Percentiles rank a stretch among this genome's conserved stretches.
Conservation (phyloP, 495 filamentous ascomycete genomes). For the Acidomyces sp. region DNA sequence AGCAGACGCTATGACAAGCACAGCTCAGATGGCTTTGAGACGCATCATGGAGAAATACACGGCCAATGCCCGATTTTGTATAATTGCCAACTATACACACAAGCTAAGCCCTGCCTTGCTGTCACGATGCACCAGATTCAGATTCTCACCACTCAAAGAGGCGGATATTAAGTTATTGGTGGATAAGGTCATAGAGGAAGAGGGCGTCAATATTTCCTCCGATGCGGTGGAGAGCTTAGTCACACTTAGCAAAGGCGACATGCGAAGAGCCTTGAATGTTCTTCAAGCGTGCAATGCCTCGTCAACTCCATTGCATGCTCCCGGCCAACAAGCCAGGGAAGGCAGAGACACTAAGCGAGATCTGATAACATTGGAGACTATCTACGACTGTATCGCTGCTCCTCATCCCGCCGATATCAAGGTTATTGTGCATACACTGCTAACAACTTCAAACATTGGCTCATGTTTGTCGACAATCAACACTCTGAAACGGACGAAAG, state of each 20-base stretch:
- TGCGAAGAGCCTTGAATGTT: constrained; percentile 89
- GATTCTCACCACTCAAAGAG: constrained; percentile 88
- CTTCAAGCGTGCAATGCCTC: constrained; percentile 93
- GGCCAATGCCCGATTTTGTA: constrained; percentile 92
- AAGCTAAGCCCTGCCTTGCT: constrained; percentile 92
- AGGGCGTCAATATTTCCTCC: constrained; percentile 66
- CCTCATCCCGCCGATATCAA: constrained; percentile 83
- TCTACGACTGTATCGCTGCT: constrained; percentile 95
- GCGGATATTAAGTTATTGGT: constrained; percentile 68
- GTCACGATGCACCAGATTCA: constrained; percentile 85
- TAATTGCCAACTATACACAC: constrained; percentile 98
- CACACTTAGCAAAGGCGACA: constrained; percentile 81
- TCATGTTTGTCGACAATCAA: constrained; percentile 77
- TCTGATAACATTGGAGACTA: constrained; percentile 74
- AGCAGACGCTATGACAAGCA: constrained; percentile 94
- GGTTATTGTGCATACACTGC: constrained; percentile 68
- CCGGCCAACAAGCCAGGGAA: constrained; percentile 40
- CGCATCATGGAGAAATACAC: constrained; percentile 99
- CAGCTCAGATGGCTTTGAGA: constrained; percentile 91
- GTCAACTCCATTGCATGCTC: constrained; percentile 43
- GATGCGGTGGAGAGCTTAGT: constrained; percentile 74
- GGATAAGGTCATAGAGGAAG: constrained; percentile 79
- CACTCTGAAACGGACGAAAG: constrained; percentile 68
- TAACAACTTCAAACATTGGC: constrained; percentile 71
- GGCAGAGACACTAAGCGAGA: constrained; percentile 48